These are phyloP conservation scores for Phytophthora boehmeriae DNA, from an alignment of 352 stramenopile genomes.

Conservation along the genomic window DNA sequence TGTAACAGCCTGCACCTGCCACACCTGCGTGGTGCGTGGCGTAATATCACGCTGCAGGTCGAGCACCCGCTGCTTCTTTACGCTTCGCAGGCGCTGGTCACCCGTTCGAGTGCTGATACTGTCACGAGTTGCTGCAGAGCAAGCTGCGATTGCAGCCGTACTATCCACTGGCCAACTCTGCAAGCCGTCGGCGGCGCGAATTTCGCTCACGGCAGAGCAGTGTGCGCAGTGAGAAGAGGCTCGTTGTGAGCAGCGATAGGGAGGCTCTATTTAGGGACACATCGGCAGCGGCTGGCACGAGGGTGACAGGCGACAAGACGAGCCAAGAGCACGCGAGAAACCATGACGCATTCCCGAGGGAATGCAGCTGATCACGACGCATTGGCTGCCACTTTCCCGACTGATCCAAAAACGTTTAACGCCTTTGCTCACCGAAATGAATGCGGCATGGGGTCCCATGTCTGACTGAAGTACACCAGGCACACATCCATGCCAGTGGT, in stretches of 20 bases:
- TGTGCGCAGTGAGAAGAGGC: neutral
- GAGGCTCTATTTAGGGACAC: no score
- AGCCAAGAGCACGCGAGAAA: slow-evolving; percentile 22
- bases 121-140: neutral
- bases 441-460: no score
- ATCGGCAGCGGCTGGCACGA: no score
- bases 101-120: neutral
- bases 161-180: neutral
- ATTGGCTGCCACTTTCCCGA: neutral
- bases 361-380: neutral
- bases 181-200: neutral
- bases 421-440: neutral
- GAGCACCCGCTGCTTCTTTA: slow-evolving; percentile 22
- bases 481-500: no score
- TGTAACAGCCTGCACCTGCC: slow-evolving; percentile 6
- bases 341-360: slow-evolving; percentile 8
- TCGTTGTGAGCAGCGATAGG: slow-evolving; percentile 18
- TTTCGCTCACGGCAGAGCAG: neutral
- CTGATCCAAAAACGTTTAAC: neutral
- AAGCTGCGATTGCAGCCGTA: neutral
- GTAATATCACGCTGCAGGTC: slow-evolving; percentile 19
- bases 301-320: slow-evolving; percentile 28
- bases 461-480: no score
- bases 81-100: slow-evolving; percentile 27
- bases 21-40: neutral